Conservation (phyloP, 1,284 basidiomycete species). For the Bjerkandera adusta region DNA sequence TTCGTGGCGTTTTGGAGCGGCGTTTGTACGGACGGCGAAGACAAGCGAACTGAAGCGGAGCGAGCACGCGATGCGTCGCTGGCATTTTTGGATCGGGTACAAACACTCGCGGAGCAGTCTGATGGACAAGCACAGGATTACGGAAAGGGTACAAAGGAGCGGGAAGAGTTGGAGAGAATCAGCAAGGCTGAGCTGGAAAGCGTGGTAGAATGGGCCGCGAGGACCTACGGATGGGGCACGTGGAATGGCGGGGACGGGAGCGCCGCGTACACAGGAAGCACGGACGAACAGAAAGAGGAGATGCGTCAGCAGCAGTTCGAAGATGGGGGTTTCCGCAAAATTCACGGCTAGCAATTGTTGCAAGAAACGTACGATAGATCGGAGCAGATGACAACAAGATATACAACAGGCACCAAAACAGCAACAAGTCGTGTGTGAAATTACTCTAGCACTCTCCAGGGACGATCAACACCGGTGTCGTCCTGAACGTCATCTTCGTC, state of each 20-base stretch:
- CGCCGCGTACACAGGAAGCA: conserved; percentile 2
- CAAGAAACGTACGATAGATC: background rate
- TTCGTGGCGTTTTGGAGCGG: conserved; percentile 1
- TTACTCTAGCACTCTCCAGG: conserved; percentile 44
- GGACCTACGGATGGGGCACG: background rate
- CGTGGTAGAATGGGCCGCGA: conserved; percentile 2
- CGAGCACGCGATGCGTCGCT: background rate
- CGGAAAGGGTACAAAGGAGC: background rate
- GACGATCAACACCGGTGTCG: conserved; percentile 48
- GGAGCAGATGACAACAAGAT: background rate
- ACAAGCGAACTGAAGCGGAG: background rate
- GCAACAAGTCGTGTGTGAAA: too few species aligned
- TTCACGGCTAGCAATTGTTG: background rate
- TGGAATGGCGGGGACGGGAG: conserved; percentile 6
- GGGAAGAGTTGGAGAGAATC: background rate
- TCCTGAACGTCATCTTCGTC: conserved; percentile 31
- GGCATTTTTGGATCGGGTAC: background rate
- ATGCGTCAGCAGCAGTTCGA: conserved; percentile 1
- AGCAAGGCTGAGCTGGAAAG: conserved; percentile 5
- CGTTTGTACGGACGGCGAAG: background rate
- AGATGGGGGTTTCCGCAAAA: conserved; percentile 3
- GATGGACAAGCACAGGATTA: background rate
- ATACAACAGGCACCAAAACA: too few species aligned
- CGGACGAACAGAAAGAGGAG: conserved; percentile 5
- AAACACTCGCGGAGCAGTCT: background rate